Percentiles rank a stretch among this genome's conserved stretches.
Conservation (phyloP, 2,329 filamentous ascomycete genomes). For the Trichoderma brevicompactum region DNA sequence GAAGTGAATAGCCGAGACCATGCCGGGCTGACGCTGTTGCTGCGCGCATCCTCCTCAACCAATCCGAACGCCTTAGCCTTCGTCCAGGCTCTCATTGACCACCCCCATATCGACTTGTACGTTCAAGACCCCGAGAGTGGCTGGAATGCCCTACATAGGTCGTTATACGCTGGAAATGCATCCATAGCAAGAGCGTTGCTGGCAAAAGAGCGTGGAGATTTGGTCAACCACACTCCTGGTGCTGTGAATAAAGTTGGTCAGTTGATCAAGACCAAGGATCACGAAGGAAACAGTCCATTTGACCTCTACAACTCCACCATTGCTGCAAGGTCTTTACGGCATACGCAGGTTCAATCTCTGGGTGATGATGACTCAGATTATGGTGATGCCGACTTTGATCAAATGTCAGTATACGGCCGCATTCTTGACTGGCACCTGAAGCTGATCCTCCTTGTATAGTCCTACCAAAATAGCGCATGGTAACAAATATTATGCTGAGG, state of each 20-base stretch:
- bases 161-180: slow-evolving; percentile 87
- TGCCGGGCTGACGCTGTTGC: slow-evolving; percentile 78
- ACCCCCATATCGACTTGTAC: slow-evolving; percentile 84
- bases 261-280: slow-evolving; percentile 92
- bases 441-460: neutral
- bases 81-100: slow-evolving; percentile 76
- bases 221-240: slow-evolving; percentile 62
- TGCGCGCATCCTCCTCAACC: slow-evolving; percentile 80
- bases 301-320: slow-evolving; percentile 91
- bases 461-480: neutral
- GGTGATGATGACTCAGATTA: slow-evolving; percentile 60
- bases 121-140: slow-evolving; percentile 87
- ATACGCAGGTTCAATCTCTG: slow-evolving; percentile 51
- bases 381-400: slow-evolving; percentile 47
- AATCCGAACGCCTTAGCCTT: slow-evolving; percentile 72
- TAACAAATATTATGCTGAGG: slow-evolving; percentile 43
- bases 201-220: slow-evolving; percentile 72
- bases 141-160: slow-evolving; percentile 93
- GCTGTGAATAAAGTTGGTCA: slow-evolving; percentile 68
- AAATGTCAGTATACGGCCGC: slow-evolving; percentile 38
- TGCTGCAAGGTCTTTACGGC: slow-evolving; percentile 69
- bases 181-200: slow-evolving; percentile 83
- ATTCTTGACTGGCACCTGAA: neutral
- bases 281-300: slow-evolving; percentile 92
- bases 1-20: slow-evolving; percentile 88